Conservation (phyloP, 208 protist genomes). For the Leptomonas pyrrhocoris region DNA sequence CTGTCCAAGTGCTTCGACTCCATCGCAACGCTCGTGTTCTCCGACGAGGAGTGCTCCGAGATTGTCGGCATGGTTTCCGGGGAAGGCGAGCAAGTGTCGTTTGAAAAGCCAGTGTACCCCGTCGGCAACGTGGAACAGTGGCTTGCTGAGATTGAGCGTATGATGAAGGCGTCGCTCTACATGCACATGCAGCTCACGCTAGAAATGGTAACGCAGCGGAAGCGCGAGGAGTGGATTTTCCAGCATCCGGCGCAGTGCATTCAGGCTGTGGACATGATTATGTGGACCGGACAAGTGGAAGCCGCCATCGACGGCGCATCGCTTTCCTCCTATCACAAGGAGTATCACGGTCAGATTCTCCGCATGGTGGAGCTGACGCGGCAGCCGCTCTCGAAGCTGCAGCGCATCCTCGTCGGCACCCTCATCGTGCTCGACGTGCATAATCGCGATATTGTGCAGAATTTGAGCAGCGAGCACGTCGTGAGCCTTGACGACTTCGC, state of each 20-base stretch:
- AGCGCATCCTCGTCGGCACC: constrained; percentile 93
- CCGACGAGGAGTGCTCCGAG: constrained; percentile 73
- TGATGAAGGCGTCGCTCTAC: constrained; percentile 93
- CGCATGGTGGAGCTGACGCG: constrained; percentile 92
- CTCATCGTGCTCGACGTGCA: constrained; percentile 97
- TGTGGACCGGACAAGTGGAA: constrained; percentile 94
- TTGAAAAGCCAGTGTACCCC: constrained; percentile 85
- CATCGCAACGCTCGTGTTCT: constrained; percentile 89
- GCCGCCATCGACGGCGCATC: constrained; percentile 61
- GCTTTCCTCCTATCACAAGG: constrained; percentile 70
- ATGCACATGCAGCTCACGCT: constrained; percentile 87
- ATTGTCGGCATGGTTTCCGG: constrained; percentile 91
- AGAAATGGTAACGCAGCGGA: constrained; percentile 63
- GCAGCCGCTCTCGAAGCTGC: constrained; percentile 80
- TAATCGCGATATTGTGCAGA: constrained; percentile 95
- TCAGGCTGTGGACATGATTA: constrained; percentile 93
- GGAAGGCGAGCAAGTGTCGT: constrained; percentile 92
- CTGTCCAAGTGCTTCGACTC: constrained; percentile 97
- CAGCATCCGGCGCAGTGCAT: constrained; percentile 94
- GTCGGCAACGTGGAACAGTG: constrained; percentile 95
- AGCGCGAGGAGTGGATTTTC: constrained; percentile 92
- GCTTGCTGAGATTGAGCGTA: constrained; percentile 92
- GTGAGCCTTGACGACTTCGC: constrained; percentile 83
- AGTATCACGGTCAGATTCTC: constrained; percentile 89
- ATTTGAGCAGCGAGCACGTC: constrained; percentile 62